A percentile compares a stretch with the other conserved stretches of the same genome.
Evolutionary conservation across 768 basidiomycete genomes (phyloP).

Genomic region (Suillus clintonianus): DNA sequence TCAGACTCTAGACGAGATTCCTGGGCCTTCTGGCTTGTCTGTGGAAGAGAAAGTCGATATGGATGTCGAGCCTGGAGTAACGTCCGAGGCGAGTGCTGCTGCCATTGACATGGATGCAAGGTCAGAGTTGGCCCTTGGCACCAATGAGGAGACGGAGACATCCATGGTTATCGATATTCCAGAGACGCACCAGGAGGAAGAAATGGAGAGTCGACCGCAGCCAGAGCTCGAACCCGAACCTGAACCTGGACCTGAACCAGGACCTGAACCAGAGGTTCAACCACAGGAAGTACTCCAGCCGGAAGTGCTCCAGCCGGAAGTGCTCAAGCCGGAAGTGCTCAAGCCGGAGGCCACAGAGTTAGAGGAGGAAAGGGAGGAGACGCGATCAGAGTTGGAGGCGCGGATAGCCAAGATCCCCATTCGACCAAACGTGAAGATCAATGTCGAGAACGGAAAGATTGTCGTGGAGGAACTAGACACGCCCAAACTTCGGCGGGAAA

Average conservation of each 20-base stretch:
- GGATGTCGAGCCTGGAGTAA: slow-evolving; percentile 2
- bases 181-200: slow-evolving; percentile 1
- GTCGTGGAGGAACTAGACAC: slow-evolving; percentile 76
- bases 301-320: background rate
- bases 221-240: background rate
- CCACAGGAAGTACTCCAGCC: background rate
- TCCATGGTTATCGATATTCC: slow-evolving; percentile 16
- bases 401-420: slow-evolving; percentile 28
- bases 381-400: slow-evolving; percentile 22
- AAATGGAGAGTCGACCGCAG: background rate
- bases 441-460: slow-evolving; percentile 47
- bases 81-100: background rate
- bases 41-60: slow-evolving; percentile 18
- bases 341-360: background rate
- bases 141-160: background rate
- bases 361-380: slow-evolving; percentile 8
- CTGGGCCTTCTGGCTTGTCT: slow-evolving; percentile 24
- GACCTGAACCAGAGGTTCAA: slow-evolving; percentile 5
- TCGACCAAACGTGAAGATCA: slow-evolving; percentile 31
- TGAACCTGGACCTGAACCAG: background rate
- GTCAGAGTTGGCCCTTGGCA: background rate
- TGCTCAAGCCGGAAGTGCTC: background rate
- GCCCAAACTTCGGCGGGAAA: slow-evolving; percentile 64
- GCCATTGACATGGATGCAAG: no score
- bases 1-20: slow-evolving; percentile 33